Base-by-base conservation (phyloP, 176 grass and related monocot species). In the Microstegium vimineum region DNA sequence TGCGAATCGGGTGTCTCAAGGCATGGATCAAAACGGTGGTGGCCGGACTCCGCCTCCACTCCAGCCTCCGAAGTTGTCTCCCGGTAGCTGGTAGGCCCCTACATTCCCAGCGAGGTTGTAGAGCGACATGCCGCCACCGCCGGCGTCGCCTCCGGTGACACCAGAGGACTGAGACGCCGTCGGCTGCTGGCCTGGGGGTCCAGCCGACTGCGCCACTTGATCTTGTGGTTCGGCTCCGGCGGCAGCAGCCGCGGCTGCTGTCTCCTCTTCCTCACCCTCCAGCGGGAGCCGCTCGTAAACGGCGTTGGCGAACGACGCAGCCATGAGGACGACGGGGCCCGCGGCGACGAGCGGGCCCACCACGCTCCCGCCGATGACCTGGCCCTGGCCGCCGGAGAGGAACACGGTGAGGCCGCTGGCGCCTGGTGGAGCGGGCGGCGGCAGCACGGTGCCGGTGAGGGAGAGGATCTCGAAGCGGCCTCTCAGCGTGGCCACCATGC, bases 381-480 rank as follows among this genome's bases (percentile, higher is more conserved):
- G 95, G 5, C 95, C 95, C 68, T 98, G 95, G 2, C 90, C 92
- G 0, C 92, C 90, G 14, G 95, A 83, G 31, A 98, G 90, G 81
- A 98, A 98, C 34, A 98, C 90, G 11, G 89, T 95, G 74, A 98
- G 87, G 0, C 95, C 92, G 7, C 90, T 91, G 9, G 95, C 90
- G 20, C 95, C 95, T 0, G 95, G 90, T 0, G 95, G 95, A 18
- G 92, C 95, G 0, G 95, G 95, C 7, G 95, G 95, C 4, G 92
- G 95, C 41, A 98, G 89, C 10, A 98, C 90, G 10, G 95, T 98
- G 37, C 95, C 95, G 1, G 95, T 98, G 47, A 98, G 85, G 0
- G 95, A 98, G 5, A 98, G 92, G 77, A 98, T 98, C 89, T 98
- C 95, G 83, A 98, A 98, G 27, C 90, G 71, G 2, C 95, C 95